Evolutionary conservation across 2,329 filamentous ascomycete species (phyloP), one percentile per base, ranked within the genome.

Genomic region (Diaporthe aspalathi): DNA sequence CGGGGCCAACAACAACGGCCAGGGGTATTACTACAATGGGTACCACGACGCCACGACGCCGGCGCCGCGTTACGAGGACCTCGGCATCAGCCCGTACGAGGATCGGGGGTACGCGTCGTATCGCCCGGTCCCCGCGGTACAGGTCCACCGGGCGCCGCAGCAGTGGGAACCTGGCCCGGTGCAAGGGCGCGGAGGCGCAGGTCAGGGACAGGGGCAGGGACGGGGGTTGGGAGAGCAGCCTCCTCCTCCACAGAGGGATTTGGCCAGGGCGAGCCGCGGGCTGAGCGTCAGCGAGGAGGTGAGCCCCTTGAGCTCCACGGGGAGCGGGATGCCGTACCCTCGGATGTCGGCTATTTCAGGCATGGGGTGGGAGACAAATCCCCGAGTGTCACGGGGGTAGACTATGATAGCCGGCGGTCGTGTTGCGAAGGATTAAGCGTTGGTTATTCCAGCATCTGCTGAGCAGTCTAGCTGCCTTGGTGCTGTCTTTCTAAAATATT

Each of bases 281-380:
- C 68, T 40, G 14, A 47, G 63, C 1, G 63, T 35, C 1, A 29
- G 29, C 8, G 71, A 69, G 17, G 72, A 71, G 29, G 72, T 73
- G 45, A 73, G 72, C 32, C 72, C 72, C 27, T 27, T 73, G 57
- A 73, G 72, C 69, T 71, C 69, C 5, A 60, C 69, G 29, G 69
- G 72, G 45, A 71, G 69, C 66, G 69, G 72, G 22, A 38, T 53
- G 57, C 57, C 66, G 1, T 45, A 53, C 2, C 63, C 72, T 20
- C 63, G 69, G 27, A 49, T 67, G n/a, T 73, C 72, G n/a, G 69
- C 47, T 17, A 53, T 73, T 27, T 73, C 72, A 2, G 57, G 65
- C 9, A 17, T 71, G 52, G 67, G 67, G 17, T 70, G 43, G 22
- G 60, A 50, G 8, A 16, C 8, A 14, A 32, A 24, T 27, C n/a